phyloP scores from a whole-genome alignment of 257 asterid genomes.

The Thymus quinquecostatus region DNA sequence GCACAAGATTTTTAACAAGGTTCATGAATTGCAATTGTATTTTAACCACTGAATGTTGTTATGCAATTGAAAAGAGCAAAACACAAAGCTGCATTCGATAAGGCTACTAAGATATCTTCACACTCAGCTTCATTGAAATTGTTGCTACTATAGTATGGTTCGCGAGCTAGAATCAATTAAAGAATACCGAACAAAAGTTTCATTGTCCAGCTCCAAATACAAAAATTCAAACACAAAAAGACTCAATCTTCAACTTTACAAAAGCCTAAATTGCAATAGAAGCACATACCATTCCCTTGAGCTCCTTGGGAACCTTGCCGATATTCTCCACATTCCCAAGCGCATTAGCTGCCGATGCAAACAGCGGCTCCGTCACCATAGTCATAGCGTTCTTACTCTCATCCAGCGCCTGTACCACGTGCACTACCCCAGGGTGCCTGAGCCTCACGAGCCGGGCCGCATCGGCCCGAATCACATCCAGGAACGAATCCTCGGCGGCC shows the following conservation, averaged over 20 bases:
- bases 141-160: conserved; percentile 5
- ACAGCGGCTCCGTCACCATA: conserved; percentile 95
- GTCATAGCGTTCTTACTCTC: conserved; percentile 96
- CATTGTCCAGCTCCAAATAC: conserved; percentile 23
- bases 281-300: conserved; percentile 80
- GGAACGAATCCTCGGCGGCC: conserved; percentile 86
- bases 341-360: conserved; percentile 87
- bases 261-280: conserved; percentile 25
- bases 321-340: conserved; percentile 82
- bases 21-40: conserved; percentile 20
- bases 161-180: conserved; percentile 13
- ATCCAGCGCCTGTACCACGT: conserved; percentile 91
- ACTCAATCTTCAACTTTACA: background rate
- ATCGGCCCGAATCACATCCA: conserved; percentile 86
- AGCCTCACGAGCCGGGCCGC: conserved; percentile 88
- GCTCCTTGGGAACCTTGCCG: conserved; percentile 82
- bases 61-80: conserved; percentile 15
- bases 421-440: conserved; percentile 99
- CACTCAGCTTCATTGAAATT: background rate
- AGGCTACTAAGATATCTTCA: conserved; percentile 11
- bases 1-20: conserved; percentile 22
- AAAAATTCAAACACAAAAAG: conserved; percentile 6
- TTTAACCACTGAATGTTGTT: conserved; percentile 20
- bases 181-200: no score
- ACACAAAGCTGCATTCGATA: background rate